Evolutionary conservation across 106 monocot species (phyloP), one percentile per base, ranked within the genome.

Genomic region (Vanilla planifolia): DNA sequence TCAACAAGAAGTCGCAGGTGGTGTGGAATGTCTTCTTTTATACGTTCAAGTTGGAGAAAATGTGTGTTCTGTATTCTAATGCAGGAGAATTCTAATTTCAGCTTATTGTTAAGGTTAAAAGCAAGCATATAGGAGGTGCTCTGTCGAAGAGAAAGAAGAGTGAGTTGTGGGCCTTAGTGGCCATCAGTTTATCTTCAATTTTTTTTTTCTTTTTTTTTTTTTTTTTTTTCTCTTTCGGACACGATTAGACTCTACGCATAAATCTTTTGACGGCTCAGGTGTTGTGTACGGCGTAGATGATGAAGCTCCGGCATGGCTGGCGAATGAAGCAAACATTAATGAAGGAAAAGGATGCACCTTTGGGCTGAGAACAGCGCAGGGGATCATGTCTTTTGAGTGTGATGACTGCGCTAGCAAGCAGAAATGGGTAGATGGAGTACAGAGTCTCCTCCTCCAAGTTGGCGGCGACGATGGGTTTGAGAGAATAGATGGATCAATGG

Each of bases 1-100:
- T 90, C 64, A 96, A 89, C 82, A 89, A 67, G 55, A 90, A 74
- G 44, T 90, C 90, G 16, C 94, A 89, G 85, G 93, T 88, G 21
- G n/a, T n/a, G n/a, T 23, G 59, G n/a, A n/a, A n/a, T n/a, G n/a
- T n/a, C n/a, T n/a, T n/a, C n/a, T n/a, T n/a, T n/a, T n/a, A n/a
- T n/a, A n/a, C n/a, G n/a, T n/a, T n/a, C n/a, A n/a, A n/a, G n/a
- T n/a, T n/a, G n/a, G n/a, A n/a, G n/a, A n/a, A n/a, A n/a, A n/a
- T n/a, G n/a, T n/a, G n/a, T n/a, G n/a, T n/a, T n/a, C n/a, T n/a
- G n/a, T n/a, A n/a, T n/a, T n/a, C n/a, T n/a, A n/a, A n/a, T n/a
- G 32, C 17, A 44, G 32, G 19, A 27, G n/a, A 36, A 34, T 26
- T n/a, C 28, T 9, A 19, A 32, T 77, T 53, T 47, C 80, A 90